Evolutionary conservation across 768 basidiomycete species (phyloP).

Genomic region (Royoungia palumana): DNA sequence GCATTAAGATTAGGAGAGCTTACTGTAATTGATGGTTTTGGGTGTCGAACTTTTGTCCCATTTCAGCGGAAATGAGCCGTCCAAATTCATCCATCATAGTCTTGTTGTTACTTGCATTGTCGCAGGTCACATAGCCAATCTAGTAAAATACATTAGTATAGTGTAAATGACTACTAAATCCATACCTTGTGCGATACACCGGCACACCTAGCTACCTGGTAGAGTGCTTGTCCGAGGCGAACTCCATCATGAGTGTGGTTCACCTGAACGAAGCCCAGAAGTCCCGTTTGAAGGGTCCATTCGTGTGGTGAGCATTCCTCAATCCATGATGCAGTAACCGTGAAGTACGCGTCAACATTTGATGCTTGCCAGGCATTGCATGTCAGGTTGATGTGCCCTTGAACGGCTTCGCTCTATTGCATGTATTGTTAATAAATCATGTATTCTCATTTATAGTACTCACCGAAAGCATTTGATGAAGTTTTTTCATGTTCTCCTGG

Average conservation of each 20-base stretch:
- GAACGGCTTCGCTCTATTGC: not conserved
- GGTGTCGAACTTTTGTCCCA: too few species aligned
- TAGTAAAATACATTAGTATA: too few species aligned
- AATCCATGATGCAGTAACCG: not conserved
- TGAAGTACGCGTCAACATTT: conserved; percentile 1
- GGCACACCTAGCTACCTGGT: conserved; percentile 30
- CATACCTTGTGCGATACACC: conserved; percentile 29
- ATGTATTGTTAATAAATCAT: not conserved
- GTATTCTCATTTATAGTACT: not conserved
- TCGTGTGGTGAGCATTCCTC: not conserved
- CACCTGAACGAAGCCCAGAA: conserved; percentile 17
- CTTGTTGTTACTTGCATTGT: not conserved
- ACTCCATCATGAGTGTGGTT: conserved; percentile 38
- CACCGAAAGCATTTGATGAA: not conserved
- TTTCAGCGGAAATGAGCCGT: too few species aligned
- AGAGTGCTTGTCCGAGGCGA: conserved; percentile 37
- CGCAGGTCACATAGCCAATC: not conserved
- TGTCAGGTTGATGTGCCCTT: not conserved
- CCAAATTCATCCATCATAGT: too few species aligned
- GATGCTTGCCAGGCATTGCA: conserved; percentile 2
- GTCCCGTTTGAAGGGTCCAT: not conserved
- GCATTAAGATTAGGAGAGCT: too few species aligned
- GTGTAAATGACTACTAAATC: too few species aligned
- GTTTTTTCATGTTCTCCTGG: not conserved
- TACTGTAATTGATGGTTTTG: too few species aligned